Base-by-base conservation (phyloP, 352 stramenopile genomes). In the Pythium pectinolyticum region DNA sequence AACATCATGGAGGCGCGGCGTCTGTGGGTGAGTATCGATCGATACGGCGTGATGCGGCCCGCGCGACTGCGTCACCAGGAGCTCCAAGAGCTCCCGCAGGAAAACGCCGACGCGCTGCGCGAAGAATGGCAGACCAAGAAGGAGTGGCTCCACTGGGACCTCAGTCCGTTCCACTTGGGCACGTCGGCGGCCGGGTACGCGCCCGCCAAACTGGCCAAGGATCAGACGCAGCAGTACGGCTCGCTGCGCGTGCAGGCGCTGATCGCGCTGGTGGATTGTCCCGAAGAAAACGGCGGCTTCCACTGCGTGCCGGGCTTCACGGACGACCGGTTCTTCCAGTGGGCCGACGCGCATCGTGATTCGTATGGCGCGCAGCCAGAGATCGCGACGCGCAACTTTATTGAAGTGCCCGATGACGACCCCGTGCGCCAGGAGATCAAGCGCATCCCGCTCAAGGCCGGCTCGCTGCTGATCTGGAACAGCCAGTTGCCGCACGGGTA, bases 81-180 rank as follows among this genome's bases (percentile, higher is more conserved):
- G n/a, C n/a, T n/a, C n/a, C 49, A 66, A 20, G 40, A 62, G 17
- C 24, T 24, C 17, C 30, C 47, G 32, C 55, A 77, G 40, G 69
- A 69, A 35, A 77, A 75, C 20, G 71, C 64, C n/a, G 71, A 67
- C 11, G 58, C 62, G 25, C 49, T 78, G 22, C 47, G 66, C 3
- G 54, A 73, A 20, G 62, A 79, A 39, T 77, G 74, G 66, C 72
- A 78, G 64, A 82, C 74, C 52, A 80, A 80, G 60, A 75, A 79
- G 50, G 71, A 82, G 22, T 82, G 74, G 74, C 57, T 82, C 40
- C 74, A 82, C 55, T 82, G 74, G 74, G 74, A 82, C 43, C 60
- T 82, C 15, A 82, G 72, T 63, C 71, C 74, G 31, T 82, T 82
- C 50, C 74, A 82, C 53, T 69, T 74, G 40, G 74, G 74, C 37